These are phyloP conservation scores for Penicillium roqueforti DNA, from an alignment of 495 filamentous ascomycete species.

Conservation along the genomic window DNA sequence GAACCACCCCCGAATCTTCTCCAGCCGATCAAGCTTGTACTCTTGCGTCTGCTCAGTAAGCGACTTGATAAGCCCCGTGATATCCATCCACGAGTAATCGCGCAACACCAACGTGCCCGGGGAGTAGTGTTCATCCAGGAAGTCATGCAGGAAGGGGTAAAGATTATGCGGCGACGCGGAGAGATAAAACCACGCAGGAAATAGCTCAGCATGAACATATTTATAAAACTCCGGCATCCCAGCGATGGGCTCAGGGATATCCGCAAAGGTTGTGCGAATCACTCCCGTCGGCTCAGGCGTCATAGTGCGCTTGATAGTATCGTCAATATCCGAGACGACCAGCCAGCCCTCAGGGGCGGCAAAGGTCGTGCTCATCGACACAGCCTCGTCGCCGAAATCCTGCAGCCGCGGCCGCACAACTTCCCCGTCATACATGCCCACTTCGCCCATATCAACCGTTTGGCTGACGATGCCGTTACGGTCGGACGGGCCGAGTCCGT, in stretches of 20 bases:
- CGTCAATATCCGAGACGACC: slow-evolving; percentile 88
- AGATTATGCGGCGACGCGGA: slow-evolving; percentile 94
- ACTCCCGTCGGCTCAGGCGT: slow-evolving; percentile 76
- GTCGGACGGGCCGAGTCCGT: slow-evolving; percentile 65
- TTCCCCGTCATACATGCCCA: slow-evolving; percentile 28
- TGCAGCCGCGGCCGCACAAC: slow-evolving; percentile 33
- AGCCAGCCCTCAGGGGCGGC: slow-evolving; percentile 80
- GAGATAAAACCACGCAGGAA: slow-evolving; percentile 84
- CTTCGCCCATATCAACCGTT: slow-evolving; percentile 38
- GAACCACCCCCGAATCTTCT: slow-evolving; percentile 69
- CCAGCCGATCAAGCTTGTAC: slow-evolving; percentile 81
- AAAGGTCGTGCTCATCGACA: slow-evolving; percentile 61
- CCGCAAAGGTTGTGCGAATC: slow-evolving; percentile 75
- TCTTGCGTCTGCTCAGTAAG: slow-evolving; percentile 77
- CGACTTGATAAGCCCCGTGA: slow-evolving; percentile 69
- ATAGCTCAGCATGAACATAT: slow-evolving; percentile 52
- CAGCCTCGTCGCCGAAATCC: slow-evolving; percentile 40
- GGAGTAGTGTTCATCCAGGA: slow-evolving; percentile 66
- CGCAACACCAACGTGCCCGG: slow-evolving; percentile 79
- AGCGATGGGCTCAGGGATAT: slow-evolving; percentile 60
- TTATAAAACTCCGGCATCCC: slow-evolving; percentile 85
- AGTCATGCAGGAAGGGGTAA: slow-evolving; percentile 74
- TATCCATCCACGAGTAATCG: slow-evolving; percentile 82
- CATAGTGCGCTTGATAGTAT: slow-evolving; percentile 89
- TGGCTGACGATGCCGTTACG: slow-evolving; percentile 67